A percentile compares a stretch with the other conserved stretches of the same genome.
Evolutionary conservation across 768 basidiomycete genomes (phyloP).

Genomic region (Porpolomopsis calyptriformis): DNA sequence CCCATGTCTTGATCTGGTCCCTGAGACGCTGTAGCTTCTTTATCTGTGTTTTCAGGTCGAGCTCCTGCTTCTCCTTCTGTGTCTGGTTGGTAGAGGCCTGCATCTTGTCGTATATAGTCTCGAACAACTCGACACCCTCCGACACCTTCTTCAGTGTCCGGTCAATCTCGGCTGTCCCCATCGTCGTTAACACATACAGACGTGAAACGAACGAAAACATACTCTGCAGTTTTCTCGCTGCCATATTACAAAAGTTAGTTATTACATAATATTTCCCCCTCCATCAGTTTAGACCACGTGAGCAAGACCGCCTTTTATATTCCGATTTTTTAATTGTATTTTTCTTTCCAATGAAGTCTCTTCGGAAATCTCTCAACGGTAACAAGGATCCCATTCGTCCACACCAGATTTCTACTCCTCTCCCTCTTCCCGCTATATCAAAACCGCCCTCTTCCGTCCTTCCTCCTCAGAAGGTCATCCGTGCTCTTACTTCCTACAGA

Average conservation of each 20-base stretch:
- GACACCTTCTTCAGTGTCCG: constrained; percentile 94
- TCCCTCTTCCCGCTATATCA: constrained; percentile 55
- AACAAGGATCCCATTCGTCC: constrained; percentile 45
- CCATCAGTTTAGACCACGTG: not conserved
- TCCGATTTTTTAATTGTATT: too few species aligned
- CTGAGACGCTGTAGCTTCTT: constrained; percentile 98
- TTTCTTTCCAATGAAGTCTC: constrained; percentile 52
- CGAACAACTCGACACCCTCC: constrained; percentile 92
- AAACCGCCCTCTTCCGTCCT: constrained; percentile 61
- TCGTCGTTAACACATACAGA: constrained; percentile 1
- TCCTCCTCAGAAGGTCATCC: constrained; percentile 93
- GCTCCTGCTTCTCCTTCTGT: constrained; percentile 43
- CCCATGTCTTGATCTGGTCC: constrained; percentile 99
- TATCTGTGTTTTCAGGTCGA: constrained; percentile 72
- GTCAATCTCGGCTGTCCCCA: constrained; percentile 85
- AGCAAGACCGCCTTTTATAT: too few species aligned
- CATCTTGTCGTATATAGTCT: constrained; percentile 97
- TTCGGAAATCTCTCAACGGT: constrained; percentile 70
- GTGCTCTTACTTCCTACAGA: constrained; percentile 58
- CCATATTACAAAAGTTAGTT: constrained; percentile 44
- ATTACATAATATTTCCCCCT: not conserved
- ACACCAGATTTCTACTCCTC: constrained; percentile 60
- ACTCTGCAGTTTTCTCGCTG: constrained; percentile 88
- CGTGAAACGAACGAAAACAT: constrained; percentile 12
- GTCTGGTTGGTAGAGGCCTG: constrained; percentile 85